Base-by-base conservation (phyloP, 208 protist species). In the Leishmania arabica region DNA sequence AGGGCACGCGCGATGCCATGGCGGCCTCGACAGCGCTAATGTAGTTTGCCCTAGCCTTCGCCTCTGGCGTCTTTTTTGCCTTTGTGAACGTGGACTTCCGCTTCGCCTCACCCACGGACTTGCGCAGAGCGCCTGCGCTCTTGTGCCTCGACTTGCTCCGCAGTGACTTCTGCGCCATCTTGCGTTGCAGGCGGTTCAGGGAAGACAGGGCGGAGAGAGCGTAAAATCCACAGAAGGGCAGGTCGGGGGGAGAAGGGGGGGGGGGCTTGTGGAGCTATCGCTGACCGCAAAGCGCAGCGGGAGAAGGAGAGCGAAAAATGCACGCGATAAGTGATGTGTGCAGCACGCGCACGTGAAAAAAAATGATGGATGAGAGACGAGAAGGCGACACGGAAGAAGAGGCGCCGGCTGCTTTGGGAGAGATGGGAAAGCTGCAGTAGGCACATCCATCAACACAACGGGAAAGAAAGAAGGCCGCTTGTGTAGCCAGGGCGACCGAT, bases 1-100 rank as follows among this genome's bases (percentile, higher is more conserved):
- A 97, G 13, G 95, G 95, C 40, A 97, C 92, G 49, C 95, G 92
- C 3, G 95, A 95, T 6, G 95, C 91, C 93, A 98, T 95, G 45
- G 89, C 90, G 2, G 91, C n/a, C 83, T 98, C 95, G 5, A 98
- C 92, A 45, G 84, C 76, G 45, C 85, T 91, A 82, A 94, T 95
- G 83, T 97, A 98, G 83, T 95, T 93, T 49, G 93, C 91, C 37
- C 86, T 79, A 2, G 95, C 95, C 80, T 93, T 91, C 42, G 81
- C 79, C 78, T 92, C 86, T 2, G 91, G 64, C 15, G 89, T 88
- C 75, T 94, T 91, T 62, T 82, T 87, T 0, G 83, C 79, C 75
- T 97, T 97, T 15, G 84, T 94, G 81, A 80, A 86, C 24, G 93
- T 94, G 0, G 80, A 89, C 86, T 96, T 96, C 81, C 94, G 93